Evolutionary conservation across 106 monocot genomes (phyloP).

Genomic region (Acorus gramineus): DNA sequence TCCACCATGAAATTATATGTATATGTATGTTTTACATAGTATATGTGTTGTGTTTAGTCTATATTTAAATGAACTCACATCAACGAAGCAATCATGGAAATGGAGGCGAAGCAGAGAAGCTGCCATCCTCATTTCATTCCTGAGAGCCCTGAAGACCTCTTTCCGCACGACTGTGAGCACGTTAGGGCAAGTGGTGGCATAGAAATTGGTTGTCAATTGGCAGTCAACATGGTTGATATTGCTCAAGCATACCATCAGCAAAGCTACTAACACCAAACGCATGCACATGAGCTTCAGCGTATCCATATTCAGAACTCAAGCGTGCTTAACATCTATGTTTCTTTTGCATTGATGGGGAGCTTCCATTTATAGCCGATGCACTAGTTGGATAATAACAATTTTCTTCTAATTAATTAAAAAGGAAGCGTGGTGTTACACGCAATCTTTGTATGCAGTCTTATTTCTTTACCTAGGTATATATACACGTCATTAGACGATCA

Average conservation of each 20-base stretch:
- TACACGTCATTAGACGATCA: too few species aligned
- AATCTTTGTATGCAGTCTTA: too few species aligned
- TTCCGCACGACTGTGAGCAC: constrained; percentile 21
- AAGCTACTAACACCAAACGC: neutral
- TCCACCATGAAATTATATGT: neutral
- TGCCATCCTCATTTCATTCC: constrained; percentile 54
- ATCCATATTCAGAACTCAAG: too few species aligned
- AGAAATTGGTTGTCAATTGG: constrained; percentile 42
- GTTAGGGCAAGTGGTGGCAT: constrained; percentile 40
- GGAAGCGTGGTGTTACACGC: too few species aligned
- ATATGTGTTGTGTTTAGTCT: neutral
- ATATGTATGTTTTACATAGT: neutral
- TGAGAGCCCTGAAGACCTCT: constrained; percentile 30
- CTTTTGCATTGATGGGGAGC: too few species aligned
- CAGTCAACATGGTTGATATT: constrained; percentile 8
- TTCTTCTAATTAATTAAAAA: too few species aligned
- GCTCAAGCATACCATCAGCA: constrained; percentile 12
- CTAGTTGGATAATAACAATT: too few species aligned
- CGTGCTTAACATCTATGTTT: too few species aligned
- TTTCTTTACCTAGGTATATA: too few species aligned
- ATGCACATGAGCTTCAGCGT: too few species aligned
- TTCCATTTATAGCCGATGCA: too few species aligned
- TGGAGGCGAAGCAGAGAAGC: constrained; percentile 64
- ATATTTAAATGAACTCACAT: constrained; percentile 22
- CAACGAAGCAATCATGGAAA: constrained; percentile 74